These are phyloP conservation scores for Rosa persica DNA, from an alignment of 306 rosid species.

Conservation along the genomic window DNA sequence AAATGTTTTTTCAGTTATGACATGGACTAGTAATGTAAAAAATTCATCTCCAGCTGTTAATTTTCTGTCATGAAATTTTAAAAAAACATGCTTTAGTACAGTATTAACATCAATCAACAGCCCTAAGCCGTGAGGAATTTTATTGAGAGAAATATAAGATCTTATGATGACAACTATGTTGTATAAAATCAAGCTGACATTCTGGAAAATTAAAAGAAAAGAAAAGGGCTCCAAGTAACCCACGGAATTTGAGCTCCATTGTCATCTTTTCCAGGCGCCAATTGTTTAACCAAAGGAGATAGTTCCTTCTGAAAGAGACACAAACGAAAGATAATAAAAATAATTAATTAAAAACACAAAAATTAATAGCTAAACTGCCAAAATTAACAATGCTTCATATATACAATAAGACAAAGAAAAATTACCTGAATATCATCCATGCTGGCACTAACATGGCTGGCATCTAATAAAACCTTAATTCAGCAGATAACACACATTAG, in stretches of 20 bases:
- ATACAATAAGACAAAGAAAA: slow-evolving; percentile 26
- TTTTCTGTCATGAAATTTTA: not conserved
- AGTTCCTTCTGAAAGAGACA: slow-evolving; percentile 71
- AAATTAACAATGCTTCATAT: slow-evolving; percentile 8
- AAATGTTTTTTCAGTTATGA: too few species aligned
- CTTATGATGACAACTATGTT: not conserved
- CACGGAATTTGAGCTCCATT: slow-evolving; percentile 85
- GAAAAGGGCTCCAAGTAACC: slow-evolving; percentile 36
- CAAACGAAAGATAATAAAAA: slow-evolving; percentile 31
- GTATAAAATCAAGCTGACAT: slow-evolving; percentile 5
- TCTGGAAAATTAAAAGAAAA: slow-evolving; percentile 12
- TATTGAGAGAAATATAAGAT: not conserved
- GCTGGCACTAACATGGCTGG: slow-evolving; percentile 57
- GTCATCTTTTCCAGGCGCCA: slow-evolving; percentile 68
- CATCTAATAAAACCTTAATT: slow-evolving; percentile 69
- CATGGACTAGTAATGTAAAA: not conserved
- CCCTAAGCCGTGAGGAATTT: not conserved
- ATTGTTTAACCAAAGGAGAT: slow-evolving; percentile 73
- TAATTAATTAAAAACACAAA: not conserved
- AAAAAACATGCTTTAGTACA: not conserved
- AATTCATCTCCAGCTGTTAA: not conserved
- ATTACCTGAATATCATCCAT: slow-evolving; percentile 92
- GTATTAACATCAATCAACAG: not conserved
- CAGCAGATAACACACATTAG: slow-evolving; percentile 30
- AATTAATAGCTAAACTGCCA: slow-evolving; percentile 13